A percentile compares a stretch with the other conserved stretches of the same genome.
phyloP scores from a whole-genome alignment of 2,329 filamentous ascomycete species.

The Pseudogymnoascus sp. region DNA sequence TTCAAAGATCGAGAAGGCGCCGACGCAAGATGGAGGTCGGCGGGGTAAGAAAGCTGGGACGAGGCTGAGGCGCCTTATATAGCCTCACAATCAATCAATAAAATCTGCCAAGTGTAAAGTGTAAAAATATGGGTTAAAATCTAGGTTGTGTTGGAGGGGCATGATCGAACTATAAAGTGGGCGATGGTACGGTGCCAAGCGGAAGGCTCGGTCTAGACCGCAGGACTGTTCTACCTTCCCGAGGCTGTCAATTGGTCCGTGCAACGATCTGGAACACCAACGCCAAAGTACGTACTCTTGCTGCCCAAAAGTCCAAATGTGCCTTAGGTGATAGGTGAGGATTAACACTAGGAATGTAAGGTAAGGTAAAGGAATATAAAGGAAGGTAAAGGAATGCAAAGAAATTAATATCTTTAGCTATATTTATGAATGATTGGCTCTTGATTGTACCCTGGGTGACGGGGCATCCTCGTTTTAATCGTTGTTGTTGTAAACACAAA shows the following conservation, averaged over 20 bases:
- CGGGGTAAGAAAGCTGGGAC: not conserved
- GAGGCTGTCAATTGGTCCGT: not conserved
- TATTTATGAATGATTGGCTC: not conserved
- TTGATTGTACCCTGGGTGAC: not conserved
- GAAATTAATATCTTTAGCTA: not conserved
- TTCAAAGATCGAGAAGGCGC: not conserved
- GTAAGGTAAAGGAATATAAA: too few relatives aligned
- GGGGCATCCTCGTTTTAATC: not conserved
- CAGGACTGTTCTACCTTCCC: not conserved
- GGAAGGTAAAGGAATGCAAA: too few relatives aligned
- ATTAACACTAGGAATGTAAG: not conserved
- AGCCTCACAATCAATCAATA: not conserved
- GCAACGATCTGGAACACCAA: not conserved
- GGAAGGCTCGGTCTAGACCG: slow-evolving; percentile 3
- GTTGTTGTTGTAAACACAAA: not conserved
- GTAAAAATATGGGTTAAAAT: not conserved
- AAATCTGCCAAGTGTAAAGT: not conserved
- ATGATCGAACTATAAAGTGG: slow-evolving; percentile 1
- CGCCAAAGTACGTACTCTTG: not conserved
- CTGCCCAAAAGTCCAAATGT: not conserved
- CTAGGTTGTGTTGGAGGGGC: not conserved
- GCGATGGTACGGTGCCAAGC: slow-evolving; percentile 1
- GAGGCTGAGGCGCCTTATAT: not conserved
- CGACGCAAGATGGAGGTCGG: not conserved
- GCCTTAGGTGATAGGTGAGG: not conserved